Base-by-base conservation (phyloP, 2,329 filamentous ascomycete genomes). In the Colletotrichum viniferum region DNA sequence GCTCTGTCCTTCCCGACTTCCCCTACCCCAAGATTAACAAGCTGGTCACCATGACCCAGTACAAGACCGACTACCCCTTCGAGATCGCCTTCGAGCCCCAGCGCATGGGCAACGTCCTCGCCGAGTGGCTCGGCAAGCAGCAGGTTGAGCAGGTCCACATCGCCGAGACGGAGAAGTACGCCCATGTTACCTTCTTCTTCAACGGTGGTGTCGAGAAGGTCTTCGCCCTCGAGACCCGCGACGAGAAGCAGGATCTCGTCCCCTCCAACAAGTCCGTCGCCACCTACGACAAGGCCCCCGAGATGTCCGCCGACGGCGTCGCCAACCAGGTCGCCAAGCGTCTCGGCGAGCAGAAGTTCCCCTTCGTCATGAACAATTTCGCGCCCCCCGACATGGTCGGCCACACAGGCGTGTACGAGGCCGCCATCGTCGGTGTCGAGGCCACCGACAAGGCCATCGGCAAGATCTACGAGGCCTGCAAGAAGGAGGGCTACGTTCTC, bases 291-390 rank as follows among this genome's bases (percentile, higher is more conserved):
- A 90, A 95, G 81, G 93, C 98, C 62, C 97, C 97, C 61, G 95
- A 96, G 87, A 99, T 99, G 97, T 98, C 95, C 81, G 96, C 96
- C 79, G 95, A 93, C 80, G 94, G 90, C 60, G 97, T 99, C 16
- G 97, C 95, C 65, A 91, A 97, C 82, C 96, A 98, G 88, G 94
- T 98, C 75, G 92, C 89, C 85, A 97, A 98, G 90, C 93, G 96
- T 74, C 93, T 99, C 79, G 91, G 86, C 30, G 95, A 97, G 85
- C 92, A 94, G 82, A 92, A 94, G 83, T 98, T 96, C 87, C 96
- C 97, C 83, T 98, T 99, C 83, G 90, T 99, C 85, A 99, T 99
- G 97, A 98, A 98, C 93, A 99, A 99, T 92, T 98, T 99, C 86
- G 97, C 97, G 56, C 97, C 97, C 56, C 97, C 97, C 21, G 97